Conservation (phyloP, 2,329 filamentous ascomycete genomes). For the Pseudogymnoascus sp. region DNA sequence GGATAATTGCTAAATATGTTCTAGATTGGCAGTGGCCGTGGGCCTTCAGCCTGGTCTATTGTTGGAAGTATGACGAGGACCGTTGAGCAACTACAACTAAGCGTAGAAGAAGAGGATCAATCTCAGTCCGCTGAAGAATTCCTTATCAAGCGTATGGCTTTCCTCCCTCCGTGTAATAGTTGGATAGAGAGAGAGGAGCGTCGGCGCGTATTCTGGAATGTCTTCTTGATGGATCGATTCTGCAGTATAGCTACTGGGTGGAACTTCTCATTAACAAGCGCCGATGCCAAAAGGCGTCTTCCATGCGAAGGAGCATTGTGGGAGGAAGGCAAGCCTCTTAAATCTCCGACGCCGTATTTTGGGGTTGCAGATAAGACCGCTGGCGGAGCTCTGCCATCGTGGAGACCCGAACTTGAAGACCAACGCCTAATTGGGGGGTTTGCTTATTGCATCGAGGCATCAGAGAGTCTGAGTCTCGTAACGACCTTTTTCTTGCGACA, state of each 20-base stretch:
- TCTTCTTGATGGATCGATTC: slow-evolving; percentile 32
- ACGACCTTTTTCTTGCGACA: slow-evolving; percentile 31
- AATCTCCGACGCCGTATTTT: slow-evolving; percentile 31
- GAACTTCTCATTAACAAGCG: slow-evolving; percentile 29
- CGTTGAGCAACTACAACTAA: slow-evolving; percentile 28
- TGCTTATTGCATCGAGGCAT: slow-evolving; percentile 27
- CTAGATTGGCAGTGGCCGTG: slow-evolving; percentile 28
- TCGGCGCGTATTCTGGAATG: slow-evolving; percentile 31
- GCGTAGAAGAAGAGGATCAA: slow-evolving; percentile 26
- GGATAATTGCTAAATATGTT: background rate
- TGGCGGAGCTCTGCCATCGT: slow-evolving; percentile 16
- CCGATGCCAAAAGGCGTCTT: slow-evolving; percentile 28
- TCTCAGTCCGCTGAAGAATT: slow-evolving; percentile 15
- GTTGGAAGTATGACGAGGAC: slow-evolving; percentile 29
- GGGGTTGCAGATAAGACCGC: slow-evolving; percentile 30
- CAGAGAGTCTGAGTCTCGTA: slow-evolving; percentile 29
- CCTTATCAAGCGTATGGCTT: slow-evolving; percentile 31
- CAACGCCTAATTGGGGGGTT: slow-evolving; percentile 28
- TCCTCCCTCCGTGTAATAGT: slow-evolving; percentile 24
- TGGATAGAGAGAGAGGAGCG: slow-evolving; percentile 31
- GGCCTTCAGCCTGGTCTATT: slow-evolving; percentile 29
- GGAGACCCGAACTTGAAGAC: slow-evolving; percentile 19
- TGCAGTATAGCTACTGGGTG: slow-evolving; percentile 30
- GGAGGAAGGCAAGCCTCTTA: slow-evolving; percentile 21
- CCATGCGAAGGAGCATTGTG: slow-evolving; percentile 30